Evolutionary conservation across 352 stramenopile species (phyloP), one percentile per base, ranked within the genome.

Genomic region (Globisporangium spiculum): DNA sequence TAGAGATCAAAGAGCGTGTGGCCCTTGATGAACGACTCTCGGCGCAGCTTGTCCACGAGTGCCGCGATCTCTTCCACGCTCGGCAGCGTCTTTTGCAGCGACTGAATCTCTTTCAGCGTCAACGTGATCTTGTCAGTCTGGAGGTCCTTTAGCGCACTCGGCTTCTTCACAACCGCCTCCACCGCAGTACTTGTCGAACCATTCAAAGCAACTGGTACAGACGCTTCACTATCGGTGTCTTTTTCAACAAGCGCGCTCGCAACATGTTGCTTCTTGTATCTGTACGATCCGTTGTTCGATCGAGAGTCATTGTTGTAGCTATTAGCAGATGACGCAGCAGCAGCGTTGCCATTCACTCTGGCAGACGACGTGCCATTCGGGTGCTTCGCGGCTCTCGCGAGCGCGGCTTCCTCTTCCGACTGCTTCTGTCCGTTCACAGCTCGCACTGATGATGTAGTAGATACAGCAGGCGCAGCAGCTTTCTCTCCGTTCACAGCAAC

Each of bases 1-100:
- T 94, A 95, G 50, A 95, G 74, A 65, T 95, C 86, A 63, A 95
- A 95, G 34, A 95, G 73, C 63, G 76, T 86, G 64, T 92, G 82
- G 26, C 84, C 86, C 67, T 91, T 84, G 52, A 82, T 66, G 65
- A 95, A 95, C 63, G 88, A 94, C 58, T 91, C 77, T 26, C 71
- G 72, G 55, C 85, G 83, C 20, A 93, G 75, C 36, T 88, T 86
- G 6, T 67, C 71, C 5, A 92, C 86, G 9, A 93, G 63, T 38
- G 70, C 52, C 7, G 77, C 86, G 59, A 93, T 89, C 57, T 90
- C 82, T 22, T 83, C 73, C 27, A 87, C 82, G 44, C 77, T 89
- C 14, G 86, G 86, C 24, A 93, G 63, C 36, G 85, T 90, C 69
- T 92, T 92, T 63, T 93, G 86, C 59, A 93, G 66, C 54, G 81